Percentiles rank a stretch among this genome's conserved stretches.
phyloP scores from a whole-genome alignment of 192 early-diverging fungal genomes.

The Polychytrium aggregatum region DNA sequence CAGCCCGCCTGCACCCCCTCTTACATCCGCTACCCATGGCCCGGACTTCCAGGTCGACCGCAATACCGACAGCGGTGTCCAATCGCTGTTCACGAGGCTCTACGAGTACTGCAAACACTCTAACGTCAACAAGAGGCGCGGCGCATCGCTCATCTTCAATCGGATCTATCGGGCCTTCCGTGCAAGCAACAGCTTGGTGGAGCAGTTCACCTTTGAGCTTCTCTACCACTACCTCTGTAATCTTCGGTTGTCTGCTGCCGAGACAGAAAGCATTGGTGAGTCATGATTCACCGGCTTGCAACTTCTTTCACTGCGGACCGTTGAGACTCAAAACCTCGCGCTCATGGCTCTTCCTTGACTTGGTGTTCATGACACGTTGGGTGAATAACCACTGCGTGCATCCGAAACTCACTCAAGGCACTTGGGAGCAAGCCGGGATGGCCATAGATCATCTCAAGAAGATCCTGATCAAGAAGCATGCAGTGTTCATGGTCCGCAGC shows the following conservation, averaged over 20 bases:
- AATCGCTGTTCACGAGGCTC: constrained; percentile 54
- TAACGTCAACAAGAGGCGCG: constrained; percentile 50
- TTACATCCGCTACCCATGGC: too few species aligned
- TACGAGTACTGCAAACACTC: constrained; percentile 52
- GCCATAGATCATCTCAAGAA: constrained; percentile 49
- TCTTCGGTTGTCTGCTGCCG: constrained; percentile 46
- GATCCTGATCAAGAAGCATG: constrained; percentile 42
- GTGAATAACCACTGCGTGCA: too few species aligned
- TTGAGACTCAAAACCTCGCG: too few species aligned
- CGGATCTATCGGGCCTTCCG: constrained; percentile 56
- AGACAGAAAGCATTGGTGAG: too few species aligned
- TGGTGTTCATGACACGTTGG: too few species aligned
- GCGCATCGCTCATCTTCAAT: constrained; percentile 58
- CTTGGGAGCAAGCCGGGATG: constrained; percentile 29
- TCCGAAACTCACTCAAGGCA: too few species aligned
- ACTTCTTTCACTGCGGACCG: too few species aligned
- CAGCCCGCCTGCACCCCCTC: too few species aligned
- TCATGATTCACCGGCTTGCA: too few species aligned
- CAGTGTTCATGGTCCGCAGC: constrained; percentile 34
- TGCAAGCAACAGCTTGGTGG: constrained; percentile 50
- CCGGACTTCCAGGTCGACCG: too few species aligned
- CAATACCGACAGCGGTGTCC: constrained; percentile 67
- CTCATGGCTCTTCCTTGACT: too few species aligned
- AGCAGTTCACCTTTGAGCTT: constrained; percentile 58
- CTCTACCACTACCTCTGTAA: constrained; percentile 54